These are phyloP conservation scores for Viola odorata DNA, from an alignment of 345 rosid genomes.

Conservation along the genomic window DNA sequence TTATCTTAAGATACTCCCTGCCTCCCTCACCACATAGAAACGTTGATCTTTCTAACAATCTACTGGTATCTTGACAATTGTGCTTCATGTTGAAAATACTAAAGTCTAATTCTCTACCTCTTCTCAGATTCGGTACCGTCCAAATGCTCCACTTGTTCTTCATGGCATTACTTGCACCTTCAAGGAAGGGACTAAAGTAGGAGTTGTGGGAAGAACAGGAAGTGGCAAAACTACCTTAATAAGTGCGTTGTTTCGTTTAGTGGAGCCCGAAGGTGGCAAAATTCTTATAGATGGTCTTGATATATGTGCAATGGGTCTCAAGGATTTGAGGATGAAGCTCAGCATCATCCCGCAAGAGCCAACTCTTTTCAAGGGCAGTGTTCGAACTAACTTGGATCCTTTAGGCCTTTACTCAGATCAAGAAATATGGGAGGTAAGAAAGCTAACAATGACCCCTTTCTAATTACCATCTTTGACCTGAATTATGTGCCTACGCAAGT, in stretches of 20 bases:
- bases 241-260: conserved; percentile 72
- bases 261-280: conserved; percentile 62
- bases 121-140: conserved; percentile 20
- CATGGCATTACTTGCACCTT: conserved; percentile 41
- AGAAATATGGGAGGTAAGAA: conserved; percentile 69
- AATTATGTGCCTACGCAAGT: too few species aligned
- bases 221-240: conserved; percentile 76
- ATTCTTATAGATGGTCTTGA: conserved; percentile 65
- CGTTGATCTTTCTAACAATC: too few species aligned
- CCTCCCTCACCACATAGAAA: too few species aligned
- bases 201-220: conserved; percentile 65
- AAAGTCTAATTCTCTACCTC: not conserved
- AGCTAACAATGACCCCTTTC: not conserved
- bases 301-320: conserved; percentile 61
- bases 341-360: conserved; percentile 95
- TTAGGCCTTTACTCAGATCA: conserved; percentile 56
- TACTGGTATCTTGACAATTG: too few species aligned
- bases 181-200: conserved; percentile 45
- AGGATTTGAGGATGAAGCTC: conserved; percentile 73
- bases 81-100: not conserved
- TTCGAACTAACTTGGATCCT: conserved; percentile 77
- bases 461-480: too few species aligned
- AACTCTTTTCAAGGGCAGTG: conserved; percentile 69
- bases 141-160: conserved; percentile 21
- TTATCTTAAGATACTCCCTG: too few species aligned